Evolutionary conservation across 2,329 filamentous ascomycete genomes (phyloP).

Genomic region (Aspergillus fischeri): DNA sequence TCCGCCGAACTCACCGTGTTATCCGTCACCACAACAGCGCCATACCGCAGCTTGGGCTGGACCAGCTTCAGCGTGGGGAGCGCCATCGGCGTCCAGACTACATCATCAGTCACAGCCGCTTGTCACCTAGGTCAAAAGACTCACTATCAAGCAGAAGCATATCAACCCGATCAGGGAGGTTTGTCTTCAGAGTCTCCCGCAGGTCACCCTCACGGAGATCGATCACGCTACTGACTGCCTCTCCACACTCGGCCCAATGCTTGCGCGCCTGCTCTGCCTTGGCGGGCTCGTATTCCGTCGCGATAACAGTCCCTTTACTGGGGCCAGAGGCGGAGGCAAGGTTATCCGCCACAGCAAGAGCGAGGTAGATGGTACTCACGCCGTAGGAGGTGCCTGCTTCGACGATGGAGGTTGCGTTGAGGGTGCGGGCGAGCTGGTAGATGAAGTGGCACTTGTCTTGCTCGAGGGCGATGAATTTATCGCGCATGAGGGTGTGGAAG

Average conservation of each 20-base stretch:
- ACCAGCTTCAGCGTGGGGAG: conserved; percentile 51
- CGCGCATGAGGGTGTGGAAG: conserved; percentile 43
- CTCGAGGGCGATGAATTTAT: conserved; percentile 59
- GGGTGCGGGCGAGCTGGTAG: conserved; percentile 51
- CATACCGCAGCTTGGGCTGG: conserved; percentile 42
- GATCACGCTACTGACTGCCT: conserved; percentile 48
- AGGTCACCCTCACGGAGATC: conserved; percentile 58
- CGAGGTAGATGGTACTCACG: conserved; percentile 60
- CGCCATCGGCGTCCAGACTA: conserved; percentile 55
- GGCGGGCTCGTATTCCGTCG: conserved; percentile 55
- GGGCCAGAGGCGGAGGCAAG: conserved; percentile 14
- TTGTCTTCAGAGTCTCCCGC: conserved; percentile 51
- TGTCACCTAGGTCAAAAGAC: conserved; percentile 23
- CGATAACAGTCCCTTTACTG: conserved; percentile 49
- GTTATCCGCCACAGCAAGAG: conserved; percentile 53
- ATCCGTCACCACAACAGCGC: conserved; percentile 49
- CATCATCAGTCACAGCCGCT: neutral
- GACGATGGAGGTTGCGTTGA: conserved; percentile 49
- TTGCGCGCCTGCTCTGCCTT: conserved; percentile 52
- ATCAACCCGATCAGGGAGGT: conserved; percentile 48
- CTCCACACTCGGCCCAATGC: conserved; percentile 52
- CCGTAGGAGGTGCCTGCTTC: conserved; percentile 62
- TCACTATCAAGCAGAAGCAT: conserved; percentile 59
- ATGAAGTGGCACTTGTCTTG: conserved; percentile 55
- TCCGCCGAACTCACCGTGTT: conserved; percentile 41